Base-by-base conservation (phyloP, 148 eudicot genomes). In the Rhododendron vialii region DNA sequence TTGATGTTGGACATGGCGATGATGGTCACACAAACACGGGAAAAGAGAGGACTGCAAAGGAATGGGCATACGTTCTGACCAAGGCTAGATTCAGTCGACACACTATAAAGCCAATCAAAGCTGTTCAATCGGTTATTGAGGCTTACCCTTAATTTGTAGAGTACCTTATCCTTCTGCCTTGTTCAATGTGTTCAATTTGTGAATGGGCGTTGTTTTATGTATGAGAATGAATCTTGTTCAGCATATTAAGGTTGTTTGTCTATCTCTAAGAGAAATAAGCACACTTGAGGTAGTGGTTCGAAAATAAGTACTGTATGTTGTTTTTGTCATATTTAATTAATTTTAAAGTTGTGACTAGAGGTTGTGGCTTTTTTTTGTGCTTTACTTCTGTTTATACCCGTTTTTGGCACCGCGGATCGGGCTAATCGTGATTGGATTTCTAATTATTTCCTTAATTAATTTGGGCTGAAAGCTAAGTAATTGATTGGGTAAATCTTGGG, bases 1-100 rank as follows among this genome's bases (percentile, higher is more conserved):
- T 80, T 95, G 88, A 87, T 91, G 91, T 83, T 95, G 50, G 98
- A 95, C 63, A 91, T 95, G 94, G 94, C 87, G 55, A 95, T 94
- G 96, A 83, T 95, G 98, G 96, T 93, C 96, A 95, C 83, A 95
- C 98, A 4, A 87, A 84, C 9, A 91, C 86, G 17, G 98, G 98
- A 5, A 95, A 95, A 82, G 96, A 95, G 77, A 91, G 96, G 86
- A 94, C 94, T 65, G 18, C 84, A 0, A 87, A 91, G 79, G 96
- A 95, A 86, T 95, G 98, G 98, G 88, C 75, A 50, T 48, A 84
- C 53, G 78, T 94, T 38, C 84, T 94, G 28, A 80, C 11, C 4
- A 67, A 84, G 36, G 92, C 96, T 77, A 96, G 98, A 1, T 95
- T 92, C 69, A 86, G 50, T 47, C 88, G 74, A 18, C 83, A 82